Evolutionary conservation across 2,329 filamentous ascomycete species (phyloP).

Genomic region (Penicillium freii): DNA sequence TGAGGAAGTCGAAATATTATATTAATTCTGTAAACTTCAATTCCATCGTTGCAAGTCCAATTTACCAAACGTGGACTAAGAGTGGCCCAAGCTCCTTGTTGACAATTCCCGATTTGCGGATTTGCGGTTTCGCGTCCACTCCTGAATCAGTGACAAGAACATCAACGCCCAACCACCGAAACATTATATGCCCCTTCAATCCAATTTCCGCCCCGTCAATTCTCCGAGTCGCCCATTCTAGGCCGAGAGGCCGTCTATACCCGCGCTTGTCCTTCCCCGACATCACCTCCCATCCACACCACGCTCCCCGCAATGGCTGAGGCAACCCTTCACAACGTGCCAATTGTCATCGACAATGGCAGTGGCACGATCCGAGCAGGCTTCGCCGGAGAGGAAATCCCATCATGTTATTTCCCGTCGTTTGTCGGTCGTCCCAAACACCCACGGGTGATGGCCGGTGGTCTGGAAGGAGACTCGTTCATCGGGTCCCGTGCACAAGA

Average conservation of each 20-base stretch:
- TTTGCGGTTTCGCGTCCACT: constrained; percentile 24
- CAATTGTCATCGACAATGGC: constrained; percentile 98
- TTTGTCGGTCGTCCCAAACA: constrained; percentile 97
- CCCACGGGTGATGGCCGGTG: constrained; percentile 89
- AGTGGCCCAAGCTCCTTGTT: constrained; percentile 43
- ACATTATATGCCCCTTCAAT: constrained; percentile 12
- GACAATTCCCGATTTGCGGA: constrained; percentile 31
- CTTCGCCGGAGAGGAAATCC: constrained; percentile 92
- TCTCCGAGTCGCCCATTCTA: constrained; percentile 19
- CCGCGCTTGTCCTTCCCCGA: constrained; percentile 20
- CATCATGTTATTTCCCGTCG: constrained; percentile 96
- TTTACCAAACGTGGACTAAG: constrained; percentile 9
- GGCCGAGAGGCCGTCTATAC: constrained; percentile 35
- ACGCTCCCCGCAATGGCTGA: constrained; percentile 56
- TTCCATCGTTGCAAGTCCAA: not conserved
- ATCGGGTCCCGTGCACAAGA: constrained; percentile 92
- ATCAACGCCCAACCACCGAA: constrained; percentile 11
- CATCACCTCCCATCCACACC: constrained; percentile 14
- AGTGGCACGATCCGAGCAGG: constrained; percentile 96
- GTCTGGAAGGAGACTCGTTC: constrained; percentile 93
- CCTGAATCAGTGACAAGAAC: constrained; percentile 17
- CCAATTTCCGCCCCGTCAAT: constrained; percentile 5
- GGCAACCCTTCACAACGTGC: constrained; percentile 82
- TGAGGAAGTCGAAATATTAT: not conserved
- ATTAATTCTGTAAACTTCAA: not conserved